phyloP scores from a whole-genome alignment of 805 yeast genomes.

The Saccharomycopsis malanga region DNA sequence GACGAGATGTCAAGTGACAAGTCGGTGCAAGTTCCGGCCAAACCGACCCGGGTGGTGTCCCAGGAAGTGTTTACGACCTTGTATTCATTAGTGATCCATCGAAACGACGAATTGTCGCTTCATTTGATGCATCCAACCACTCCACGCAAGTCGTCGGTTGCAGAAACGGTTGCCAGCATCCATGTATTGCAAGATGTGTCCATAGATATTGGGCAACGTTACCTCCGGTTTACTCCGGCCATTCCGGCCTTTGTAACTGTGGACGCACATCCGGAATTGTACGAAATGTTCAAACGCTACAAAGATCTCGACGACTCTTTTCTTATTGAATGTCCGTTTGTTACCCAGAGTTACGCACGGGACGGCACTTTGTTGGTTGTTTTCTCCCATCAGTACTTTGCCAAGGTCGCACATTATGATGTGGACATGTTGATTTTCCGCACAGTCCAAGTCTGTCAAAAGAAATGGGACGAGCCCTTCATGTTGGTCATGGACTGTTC shows the following conservation, averaged over 20 bases:
- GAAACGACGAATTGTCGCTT: conserved; percentile 12
- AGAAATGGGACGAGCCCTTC: conserved; percentile 65
- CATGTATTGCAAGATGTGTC: conserved; percentile 28
- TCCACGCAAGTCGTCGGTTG: not conserved
- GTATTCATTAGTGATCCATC: conserved; percentile 13
- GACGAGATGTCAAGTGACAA: conserved; percentile 7
- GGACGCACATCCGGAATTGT: conserved; percentile 44
- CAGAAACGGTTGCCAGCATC: conserved; percentile 2
- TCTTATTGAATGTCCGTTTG: conserved; percentile 37
- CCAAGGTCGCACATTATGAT: conserved; percentile 16
- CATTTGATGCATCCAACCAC: conserved; percentile 12
- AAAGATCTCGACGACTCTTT: conserved; percentile 44
- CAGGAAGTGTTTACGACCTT: conserved; percentile 8
- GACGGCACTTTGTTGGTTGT: conserved; percentile 70
- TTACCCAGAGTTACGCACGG: conserved; percentile 56
- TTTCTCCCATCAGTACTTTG: conserved; percentile 38
- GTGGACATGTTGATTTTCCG: conserved; percentile 40
- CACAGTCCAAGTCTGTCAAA: conserved; percentile 58
- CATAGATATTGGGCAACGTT: conserved; percentile 52
- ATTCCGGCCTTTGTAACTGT: conserved; percentile 46
- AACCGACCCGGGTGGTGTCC: not conserved
- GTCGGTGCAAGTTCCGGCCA: not conserved
- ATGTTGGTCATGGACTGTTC: conserved; percentile 64
- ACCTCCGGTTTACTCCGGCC: conserved; percentile 45
- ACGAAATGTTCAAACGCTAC: conserved; percentile 64